phyloP scores from a whole-genome alignment of 2,329 filamentous ascomycete genomes.

The Hypoxylon sp. region DNA sequence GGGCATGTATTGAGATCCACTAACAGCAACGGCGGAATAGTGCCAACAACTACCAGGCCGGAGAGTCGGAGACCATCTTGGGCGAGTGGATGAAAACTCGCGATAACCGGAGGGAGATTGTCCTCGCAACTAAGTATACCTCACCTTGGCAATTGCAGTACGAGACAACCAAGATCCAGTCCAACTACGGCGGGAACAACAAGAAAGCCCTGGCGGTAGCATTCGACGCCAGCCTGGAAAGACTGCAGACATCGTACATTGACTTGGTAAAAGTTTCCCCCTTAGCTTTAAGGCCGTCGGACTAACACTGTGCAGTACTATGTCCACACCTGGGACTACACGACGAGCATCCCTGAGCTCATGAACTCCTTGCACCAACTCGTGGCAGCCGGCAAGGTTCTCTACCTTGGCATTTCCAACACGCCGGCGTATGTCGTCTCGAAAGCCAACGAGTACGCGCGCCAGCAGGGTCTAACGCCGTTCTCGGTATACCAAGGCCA shows the following conservation, averaged over 20 bases:
- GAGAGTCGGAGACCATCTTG: constrained; percentile 68
- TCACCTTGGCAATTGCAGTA: constrained; percentile 11
- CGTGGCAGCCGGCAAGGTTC: constrained; percentile 36
- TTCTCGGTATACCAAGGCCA: constrained; percentile 74
- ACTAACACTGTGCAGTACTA: constrained; percentile 23
- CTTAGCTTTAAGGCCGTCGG: background rate
- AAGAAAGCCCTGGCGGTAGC: constrained; percentile 56
- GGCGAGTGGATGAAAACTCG: constrained; percentile 68
- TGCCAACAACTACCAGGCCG: constrained; percentile 69
- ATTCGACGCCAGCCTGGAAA: constrained; percentile 57
- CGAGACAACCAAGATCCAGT: constrained; percentile 40
- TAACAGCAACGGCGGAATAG: background rate
- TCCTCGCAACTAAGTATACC: constrained; percentile 68
- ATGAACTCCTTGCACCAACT: constrained; percentile 44
- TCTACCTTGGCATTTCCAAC: constrained; percentile 54
- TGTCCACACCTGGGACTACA: constrained; percentile 45
- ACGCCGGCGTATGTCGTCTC: constrained; percentile 65
- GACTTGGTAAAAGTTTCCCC: constrained; percentile 51
- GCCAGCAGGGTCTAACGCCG: constrained; percentile 67
- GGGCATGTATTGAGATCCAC: background rate
- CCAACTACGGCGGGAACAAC: constrained; percentile 58
- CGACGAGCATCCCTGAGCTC: constrained; percentile 43
- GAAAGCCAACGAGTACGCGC: constrained; percentile 67
- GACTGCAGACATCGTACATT: constrained; percentile 54
- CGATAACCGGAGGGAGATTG: constrained; percentile 65